These are phyloP conservation scores for Wickerhamomyces pijperi DNA, from an alignment of 805 yeast genomes.

Conservation along the genomic window DNA sequence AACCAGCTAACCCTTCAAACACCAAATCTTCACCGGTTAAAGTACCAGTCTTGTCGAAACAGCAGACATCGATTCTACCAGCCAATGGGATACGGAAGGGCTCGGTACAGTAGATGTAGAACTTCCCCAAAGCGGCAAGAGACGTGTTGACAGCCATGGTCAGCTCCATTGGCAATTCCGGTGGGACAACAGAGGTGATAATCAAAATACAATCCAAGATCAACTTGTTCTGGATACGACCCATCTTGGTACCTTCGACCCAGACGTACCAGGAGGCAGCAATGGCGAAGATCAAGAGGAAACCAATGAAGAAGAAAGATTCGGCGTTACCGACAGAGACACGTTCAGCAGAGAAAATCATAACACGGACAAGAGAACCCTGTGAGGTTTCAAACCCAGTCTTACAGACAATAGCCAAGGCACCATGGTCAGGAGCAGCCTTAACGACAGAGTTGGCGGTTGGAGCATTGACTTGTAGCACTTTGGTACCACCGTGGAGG, in stretches of 20 bases:
- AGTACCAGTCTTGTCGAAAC: slow-evolving; percentile 98
- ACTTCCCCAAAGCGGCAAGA: slow-evolving; percentile 76
- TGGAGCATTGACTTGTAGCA: slow-evolving; percentile 79
- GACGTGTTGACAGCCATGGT: slow-evolving; percentile 97
- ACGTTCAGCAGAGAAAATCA: slow-evolving; percentile 95
- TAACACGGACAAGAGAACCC: slow-evolving; percentile 93
- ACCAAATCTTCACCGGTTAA: slow-evolving; percentile 93
- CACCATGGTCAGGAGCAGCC: slow-evolving; percentile 80
- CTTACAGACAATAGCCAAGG: slow-evolving; percentile 77
- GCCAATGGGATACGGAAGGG: slow-evolving; percentile 97
- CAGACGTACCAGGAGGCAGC: slow-evolving; percentile 97
- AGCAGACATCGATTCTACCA: slow-evolving; percentile 95
- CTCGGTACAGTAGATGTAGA: slow-evolving; percentile 90
- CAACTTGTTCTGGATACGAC: slow-evolving; percentile 87
- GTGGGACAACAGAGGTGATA: slow-evolving; percentile 96
- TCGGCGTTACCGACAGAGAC: slow-evolving; percentile 93
- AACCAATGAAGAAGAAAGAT: slow-evolving; percentile 84
- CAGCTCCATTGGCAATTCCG: slow-evolving; percentile 97
- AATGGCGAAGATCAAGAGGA: slow-evolving; percentile 81
- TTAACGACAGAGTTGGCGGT: slow-evolving; percentile 29
- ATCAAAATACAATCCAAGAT: slow-evolving; percentile 92
- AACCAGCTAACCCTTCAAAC: slow-evolving; percentile 93
- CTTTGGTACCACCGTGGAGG: slow-evolving; percentile 93
- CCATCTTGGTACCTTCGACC: slow-evolving; percentile 95
- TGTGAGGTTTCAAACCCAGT: slow-evolving; percentile 99